Evolutionary conservation across 441 rosid species (phyloP).

Genomic region (Erodium chrysanthum): DNA sequence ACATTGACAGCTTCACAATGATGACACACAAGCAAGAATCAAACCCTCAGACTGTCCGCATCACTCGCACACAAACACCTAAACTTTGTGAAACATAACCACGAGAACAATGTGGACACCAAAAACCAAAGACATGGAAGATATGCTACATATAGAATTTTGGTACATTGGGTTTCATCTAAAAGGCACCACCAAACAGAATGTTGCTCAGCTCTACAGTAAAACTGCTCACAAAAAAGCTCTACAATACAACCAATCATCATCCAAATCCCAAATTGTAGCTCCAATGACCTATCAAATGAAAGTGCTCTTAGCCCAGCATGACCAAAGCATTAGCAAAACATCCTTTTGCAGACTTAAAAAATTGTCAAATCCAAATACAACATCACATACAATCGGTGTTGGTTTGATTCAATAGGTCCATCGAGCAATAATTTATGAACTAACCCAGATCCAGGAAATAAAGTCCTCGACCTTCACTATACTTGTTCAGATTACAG

Average conservation of each 20-base stretch:
- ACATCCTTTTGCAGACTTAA: not conserved
- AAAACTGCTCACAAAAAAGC: not conserved
- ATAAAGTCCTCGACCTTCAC: not conserved
- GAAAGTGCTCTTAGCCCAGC: not conserved
- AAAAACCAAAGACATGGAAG: not conserved
- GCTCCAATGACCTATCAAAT: not conserved
- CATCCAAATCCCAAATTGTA: not conserved
- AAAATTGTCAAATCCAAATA: too few species aligned
- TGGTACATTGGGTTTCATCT: not conserved
- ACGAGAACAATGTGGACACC: not conserved
- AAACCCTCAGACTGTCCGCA: not conserved
- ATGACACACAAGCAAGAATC: not conserved
- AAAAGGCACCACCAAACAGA: not conserved
- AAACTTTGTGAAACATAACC: not conserved
- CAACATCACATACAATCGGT: not conserved
- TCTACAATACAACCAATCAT: not conserved
- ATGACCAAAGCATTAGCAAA: not conserved
- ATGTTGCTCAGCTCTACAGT: too few species aligned
- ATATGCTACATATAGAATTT: not conserved
- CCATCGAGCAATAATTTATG: not conserved
- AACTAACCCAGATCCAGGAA: not conserved
- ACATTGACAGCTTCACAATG: not conserved
- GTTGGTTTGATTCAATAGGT: not conserved
- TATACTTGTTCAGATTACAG: not conserved
- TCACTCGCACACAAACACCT: not conserved